A percentile compares a stretch with the other conserved stretches of the same genome.
Conservation (phyloP, 345 rosid genomes). For the Citrus medica region DNA sequence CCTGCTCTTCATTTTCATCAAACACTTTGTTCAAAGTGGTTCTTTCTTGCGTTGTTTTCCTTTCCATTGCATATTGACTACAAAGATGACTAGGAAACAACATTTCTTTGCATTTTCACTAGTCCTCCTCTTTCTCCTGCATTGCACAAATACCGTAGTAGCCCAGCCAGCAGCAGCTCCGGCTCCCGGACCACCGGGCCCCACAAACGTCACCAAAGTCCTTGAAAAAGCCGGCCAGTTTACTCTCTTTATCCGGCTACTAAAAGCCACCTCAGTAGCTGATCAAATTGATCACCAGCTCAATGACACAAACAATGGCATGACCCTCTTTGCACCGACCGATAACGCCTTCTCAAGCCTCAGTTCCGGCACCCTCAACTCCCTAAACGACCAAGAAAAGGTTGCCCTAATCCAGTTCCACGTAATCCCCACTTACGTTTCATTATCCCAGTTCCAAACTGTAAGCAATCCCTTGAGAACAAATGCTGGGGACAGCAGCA, state of each 20-base stretch:
- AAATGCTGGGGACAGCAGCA: conserved; percentile 33
- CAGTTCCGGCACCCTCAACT: conserved; percentile 36
- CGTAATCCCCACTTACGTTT: conserved; percentile 26
- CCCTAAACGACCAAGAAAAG: conserved; percentile 29
- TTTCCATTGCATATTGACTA: not conserved
- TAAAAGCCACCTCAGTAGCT: conserved; percentile 26
- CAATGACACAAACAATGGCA: conserved; percentile 37
- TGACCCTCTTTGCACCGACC: conserved; percentile 34
- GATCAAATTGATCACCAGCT: conserved; percentile 32
- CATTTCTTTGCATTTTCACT: conserved; percentile 5
- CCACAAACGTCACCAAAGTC: conserved; percentile 30
- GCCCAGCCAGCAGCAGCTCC: conserved; percentile 34
- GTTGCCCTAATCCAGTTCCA: conserved; percentile 39
- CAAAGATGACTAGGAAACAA: conserved; percentile 11
- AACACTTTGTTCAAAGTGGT: not conserved
- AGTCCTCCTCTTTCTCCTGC: conserved; percentile 22
- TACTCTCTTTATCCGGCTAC: conserved; percentile 29
- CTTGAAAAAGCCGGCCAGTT: conserved; percentile 38
- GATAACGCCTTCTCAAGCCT: conserved; percentile 37
- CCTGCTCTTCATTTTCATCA: not conserved
- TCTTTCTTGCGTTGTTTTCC: not conserved
- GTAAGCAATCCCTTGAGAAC: conserved; percentile 44
- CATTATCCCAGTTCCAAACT: conserved; percentile 38
- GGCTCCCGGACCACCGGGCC: conserved; percentile 28
- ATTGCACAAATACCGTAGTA: conserved; percentile 8